phyloP scores from a whole-genome alignment of 2,329 filamentous ascomycete genomes.

The Rosellinia necatrix region DNA sequence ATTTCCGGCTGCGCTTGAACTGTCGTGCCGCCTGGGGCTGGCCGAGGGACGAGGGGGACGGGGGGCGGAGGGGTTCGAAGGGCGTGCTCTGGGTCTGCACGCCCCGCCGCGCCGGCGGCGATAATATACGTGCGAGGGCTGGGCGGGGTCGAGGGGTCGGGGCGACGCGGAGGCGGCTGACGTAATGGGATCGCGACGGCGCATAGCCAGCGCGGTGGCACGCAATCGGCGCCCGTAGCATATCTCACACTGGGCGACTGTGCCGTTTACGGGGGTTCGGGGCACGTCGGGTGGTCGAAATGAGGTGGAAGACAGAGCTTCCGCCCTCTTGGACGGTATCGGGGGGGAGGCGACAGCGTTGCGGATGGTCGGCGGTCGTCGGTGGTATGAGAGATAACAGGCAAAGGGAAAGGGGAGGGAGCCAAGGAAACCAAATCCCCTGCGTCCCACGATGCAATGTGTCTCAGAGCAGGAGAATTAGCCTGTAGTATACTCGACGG shows the following conservation, averaged over 20 bases:
- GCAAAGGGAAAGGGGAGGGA: no score
- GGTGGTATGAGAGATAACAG: background rate
- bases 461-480: background rate
- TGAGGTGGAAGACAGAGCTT: constrained; percentile 25
- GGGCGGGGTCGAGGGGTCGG: constrained; percentile 21
- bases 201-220: constrained; percentile 23
- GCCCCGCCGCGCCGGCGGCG: constrained; percentile 35
- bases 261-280: background rate
- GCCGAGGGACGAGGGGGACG: constrained; percentile 78
- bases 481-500: background rate
- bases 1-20: constrained; percentile 72
- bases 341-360: background rate
- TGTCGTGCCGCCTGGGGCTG: constrained; percentile 71
- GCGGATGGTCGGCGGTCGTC: background rate
- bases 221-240: constrained; percentile 29
- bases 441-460: background rate
- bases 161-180: constrained; percentile 4
- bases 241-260: constrained; percentile 13
- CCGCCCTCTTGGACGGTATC: constrained; percentile 13
- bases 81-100: constrained; percentile 38
- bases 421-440: background rate
- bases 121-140: constrained; percentile 13
- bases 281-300: background rate
- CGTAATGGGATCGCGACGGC: constrained; percentile 8
- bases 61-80: constrained; percentile 73